Base-by-base conservation (phyloP, 2,329 filamentous ascomycete genomes). In the Hypoxylon sp. region DNA sequence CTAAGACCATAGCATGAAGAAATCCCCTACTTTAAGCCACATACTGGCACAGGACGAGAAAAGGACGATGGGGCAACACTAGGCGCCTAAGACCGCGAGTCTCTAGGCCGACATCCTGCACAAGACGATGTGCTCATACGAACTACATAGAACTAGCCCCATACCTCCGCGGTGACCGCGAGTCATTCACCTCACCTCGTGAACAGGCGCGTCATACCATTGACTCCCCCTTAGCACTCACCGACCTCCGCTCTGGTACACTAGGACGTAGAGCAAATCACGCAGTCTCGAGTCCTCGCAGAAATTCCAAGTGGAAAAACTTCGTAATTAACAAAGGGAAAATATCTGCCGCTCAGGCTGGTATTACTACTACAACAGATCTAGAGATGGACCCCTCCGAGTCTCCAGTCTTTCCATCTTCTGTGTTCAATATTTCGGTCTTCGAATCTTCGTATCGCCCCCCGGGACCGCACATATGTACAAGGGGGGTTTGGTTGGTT, bases 301-400 rank as follows among this genome's bases (percentile, higher is more conserved):
- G 19, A 47, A 27, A 21, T 54, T 15, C 39, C 24, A 31, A n/a
- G 10, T 8, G 13, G 31, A 54, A 19, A 47, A 39, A 65, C 21
- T 44, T 44, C 39, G 55, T 37, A 48, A 62, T 65, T 63, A 71
- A 75, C 73, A 75, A 75, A 75, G 44, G 61, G 72, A 71, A 65
- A 68, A n/a, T 63, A 71, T 62, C 6, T 69, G 72, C 73, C 72
- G 73, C 66, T 70, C 55, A 55, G 73, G 74, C 73, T 68, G 58
- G 67, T 74, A 76, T 75, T 76, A 75, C 69, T 71, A 62, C 68
- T 67, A 67, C 69, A 54, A 64, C 66, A 63, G 47, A 42, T 52
- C 31, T 55, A 39, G 50, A 60, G 68, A 70, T 39, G 59, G 56
- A 44, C 47, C 24, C 35, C 5, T n/a, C 17, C 53, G 57, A 65